These are phyloP conservation scores for Populus tremula DNA, from an alignment of 345 rosid species.

Conservation along the genomic window DNA sequence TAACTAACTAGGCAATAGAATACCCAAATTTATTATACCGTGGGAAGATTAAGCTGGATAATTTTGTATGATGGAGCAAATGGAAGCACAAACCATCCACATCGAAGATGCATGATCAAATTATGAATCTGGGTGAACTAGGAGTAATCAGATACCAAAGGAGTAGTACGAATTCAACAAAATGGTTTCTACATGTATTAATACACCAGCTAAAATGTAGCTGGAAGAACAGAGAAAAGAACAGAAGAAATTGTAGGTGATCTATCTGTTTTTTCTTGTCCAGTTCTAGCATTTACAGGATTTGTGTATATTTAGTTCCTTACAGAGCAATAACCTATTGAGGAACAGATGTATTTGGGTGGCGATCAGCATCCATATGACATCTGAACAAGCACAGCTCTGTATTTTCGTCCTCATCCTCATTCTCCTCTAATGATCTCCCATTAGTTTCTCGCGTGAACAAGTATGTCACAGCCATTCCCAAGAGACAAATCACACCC, in stretches of 20 bases:
- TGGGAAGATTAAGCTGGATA: too few relatives aligned
- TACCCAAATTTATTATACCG: too few relatives aligned
- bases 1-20: too few relatives aligned
- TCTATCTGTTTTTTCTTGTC: background rate
- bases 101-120: too few relatives aligned
- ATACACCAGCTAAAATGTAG: background rate
- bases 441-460: conserved; percentile 66
- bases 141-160: too few relatives aligned
- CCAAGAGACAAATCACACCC: conserved; percentile 56
- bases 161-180: too few relatives aligned
- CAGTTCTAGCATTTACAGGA: background rate
- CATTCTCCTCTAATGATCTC: conserved; percentile 68
- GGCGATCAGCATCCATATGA: background rate
- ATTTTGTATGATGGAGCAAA: too few relatives aligned
- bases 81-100: too few relatives aligned
- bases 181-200: background rate
- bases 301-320: background rate
- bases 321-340: background rate
- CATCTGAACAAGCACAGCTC: background rate
- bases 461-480: conserved; percentile 44
- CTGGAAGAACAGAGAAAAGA: background rate
- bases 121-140: too few relatives aligned
- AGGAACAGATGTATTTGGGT: background rate
- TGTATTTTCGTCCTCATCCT: conserved; percentile 25
- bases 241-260: background rate